Evolutionary conservation across 78 protist species (phyloP).

Genomic region (Tieghemostelium lacteum): DNA sequence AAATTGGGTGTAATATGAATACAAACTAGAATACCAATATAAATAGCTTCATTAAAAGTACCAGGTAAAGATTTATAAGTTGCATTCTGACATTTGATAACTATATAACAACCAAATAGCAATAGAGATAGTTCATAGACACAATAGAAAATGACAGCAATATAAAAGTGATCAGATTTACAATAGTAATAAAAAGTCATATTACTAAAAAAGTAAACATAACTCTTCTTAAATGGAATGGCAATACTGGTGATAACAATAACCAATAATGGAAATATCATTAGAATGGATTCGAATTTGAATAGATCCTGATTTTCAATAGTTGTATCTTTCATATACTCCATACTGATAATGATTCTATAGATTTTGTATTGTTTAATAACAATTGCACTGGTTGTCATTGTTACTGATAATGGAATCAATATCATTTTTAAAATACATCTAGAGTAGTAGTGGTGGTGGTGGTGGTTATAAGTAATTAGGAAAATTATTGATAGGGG

Average conservation of each 20-base stretch:
- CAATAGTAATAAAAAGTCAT: slow-evolving; percentile 14
- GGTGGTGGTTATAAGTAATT: not conserved
- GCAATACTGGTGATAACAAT: not conserved
- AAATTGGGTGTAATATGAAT: not conserved
- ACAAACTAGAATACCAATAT: slow-evolving; percentile 65
- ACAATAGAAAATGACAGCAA: not conserved
- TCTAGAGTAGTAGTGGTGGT: not conserved
- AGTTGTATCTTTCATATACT: slow-evolving; percentile 8
- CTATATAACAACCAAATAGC: slow-evolving; percentile 60
- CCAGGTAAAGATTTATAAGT: slow-evolving; percentile 65
- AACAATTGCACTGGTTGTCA: slow-evolving; percentile 14
- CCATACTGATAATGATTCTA: slow-evolving; percentile 18
- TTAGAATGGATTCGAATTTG: not conserved
- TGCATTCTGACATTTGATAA: slow-evolving; percentile 40
- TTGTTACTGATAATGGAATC: not conserved
- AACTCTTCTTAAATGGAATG: not conserved
- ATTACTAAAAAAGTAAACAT: not conserved
- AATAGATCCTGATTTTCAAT: slow-evolving; percentile 18
- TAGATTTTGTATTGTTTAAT: slow-evolving; percentile 18
- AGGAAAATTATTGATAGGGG: too few species aligned
- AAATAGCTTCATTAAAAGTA: slow-evolving; percentile 56
- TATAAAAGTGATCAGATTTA: slow-evolving; percentile 9
- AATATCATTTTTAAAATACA: slow-evolving; percentile 6
- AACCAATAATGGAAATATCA: slow-evolving; percentile 18
- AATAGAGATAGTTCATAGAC: slow-evolving; percentile 17